Percentiles rank a stretch among this genome's conserved stretches.
Conservation (phyloP, 192 early-diverging fungal genomes). For the Pilaira anomala region DNA sequence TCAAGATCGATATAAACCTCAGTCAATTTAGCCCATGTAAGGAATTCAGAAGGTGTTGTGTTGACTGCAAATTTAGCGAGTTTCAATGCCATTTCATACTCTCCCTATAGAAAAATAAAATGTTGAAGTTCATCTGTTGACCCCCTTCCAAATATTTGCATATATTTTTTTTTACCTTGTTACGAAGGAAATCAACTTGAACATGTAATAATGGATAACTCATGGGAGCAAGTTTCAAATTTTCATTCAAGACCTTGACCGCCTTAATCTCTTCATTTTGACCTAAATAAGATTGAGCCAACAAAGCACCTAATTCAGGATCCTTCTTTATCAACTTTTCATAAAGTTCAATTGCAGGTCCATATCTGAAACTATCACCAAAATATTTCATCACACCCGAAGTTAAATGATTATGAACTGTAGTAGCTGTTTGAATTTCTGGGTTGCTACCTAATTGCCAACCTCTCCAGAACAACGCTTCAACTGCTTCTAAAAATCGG, state of each 20-base stretch:
- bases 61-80: slow-evolving; percentile 93
- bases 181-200: slow-evolving; percentile 85
- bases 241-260: slow-evolving; percentile 82
- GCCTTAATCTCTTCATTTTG: slow-evolving; percentile 92
- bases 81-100: slow-evolving; percentile 74
- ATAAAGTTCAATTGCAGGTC: slow-evolving; percentile 79
- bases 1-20: slow-evolving; percentile 85
- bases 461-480: slow-evolving; percentile 84
- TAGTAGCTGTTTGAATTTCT: slow-evolving; percentile 91
- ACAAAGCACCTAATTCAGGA: slow-evolving; percentile 86
- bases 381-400: slow-evolving; percentile 92
- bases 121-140: no score
- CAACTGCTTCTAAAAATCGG: slow-evolving; percentile 80
- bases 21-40: slow-evolving; percentile 93
- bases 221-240: slow-evolving; percentile 73
- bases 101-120: no score
- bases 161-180: slow-evolving; percentile 55
- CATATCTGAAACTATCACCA: slow-evolving; percentile 73
- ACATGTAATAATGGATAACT: slow-evolving; percentile 85
- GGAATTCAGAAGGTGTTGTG: slow-evolving; percentile 91
- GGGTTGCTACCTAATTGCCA: slow-evolving; percentile 93
- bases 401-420: slow-evolving; percentile 82
- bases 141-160: not conserved
- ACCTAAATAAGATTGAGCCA: slow-evolving; percentile 78
- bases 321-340: slow-evolving; percentile 75